Evolutionary conservation across 306 rosid species (phyloP), one percentile per base, ranked within the genome.

Genomic region (Cicer pinnatifidum): DNA sequence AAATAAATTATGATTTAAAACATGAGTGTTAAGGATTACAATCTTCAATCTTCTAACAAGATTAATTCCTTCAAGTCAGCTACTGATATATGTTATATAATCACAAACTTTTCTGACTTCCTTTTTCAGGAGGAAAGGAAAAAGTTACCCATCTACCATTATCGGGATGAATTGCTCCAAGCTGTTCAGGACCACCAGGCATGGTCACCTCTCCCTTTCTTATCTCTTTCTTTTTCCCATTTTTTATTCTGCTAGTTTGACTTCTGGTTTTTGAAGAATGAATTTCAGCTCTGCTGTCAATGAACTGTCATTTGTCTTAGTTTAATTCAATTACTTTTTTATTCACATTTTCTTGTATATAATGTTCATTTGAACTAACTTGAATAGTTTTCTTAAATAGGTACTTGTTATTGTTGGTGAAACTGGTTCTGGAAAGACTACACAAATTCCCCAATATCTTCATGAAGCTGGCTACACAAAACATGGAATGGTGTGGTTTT

Each of bases 361-460:
- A 59, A 13, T 80, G 75, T 56, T 80, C 64, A 46, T 71, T 71
- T 28, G 62, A 62, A 44, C 58, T 79, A 44, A 76, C 52, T 72
- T 46, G 60, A 16, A 44, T 77, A 66, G 8, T 80, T 39, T 53
- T 51, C 52, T 78, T 71, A 12, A 19, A 67, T 86, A 91, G 98
- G 97, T 94, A 64, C 92, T 94, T 81, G 91, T 94, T 53, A 94
- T 94, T 61, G 97, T 94, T 67, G 97, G 97, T 67, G 99, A 94
- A 88, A 94, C 99, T 9, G 99, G 99, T 84, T 94, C 99, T 2
- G 99, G 99, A 64, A 94, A 94, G 82, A 94, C 97, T 3, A 89
- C 97, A 7, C 99, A 94, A 84, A 91, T 94, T 80, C 99, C 97
- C 41, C 99, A 94, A 71, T 94, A 94, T 88, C 97, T 94, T 63